Percentiles rank a stretch among this genome's conserved stretches.
Conservation (phyloP, 2,329 filamentous ascomycete species). For the Tolypocladium pustulatum region DNA sequence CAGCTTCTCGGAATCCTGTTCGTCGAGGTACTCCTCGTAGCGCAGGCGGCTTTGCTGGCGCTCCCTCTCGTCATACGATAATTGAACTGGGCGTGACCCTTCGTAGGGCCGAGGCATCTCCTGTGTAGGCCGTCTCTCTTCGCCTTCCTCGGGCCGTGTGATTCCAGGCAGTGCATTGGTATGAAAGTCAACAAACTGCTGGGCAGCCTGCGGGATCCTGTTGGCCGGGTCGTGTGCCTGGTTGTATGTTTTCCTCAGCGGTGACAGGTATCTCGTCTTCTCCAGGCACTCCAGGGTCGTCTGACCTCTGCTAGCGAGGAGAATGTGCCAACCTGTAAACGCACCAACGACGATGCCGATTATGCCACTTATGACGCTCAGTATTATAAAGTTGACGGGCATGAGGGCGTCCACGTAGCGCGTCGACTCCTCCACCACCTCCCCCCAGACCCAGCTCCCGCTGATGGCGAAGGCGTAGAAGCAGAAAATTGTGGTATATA, state of each 20-base stretch:
- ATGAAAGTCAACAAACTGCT: constrained; percentile 72
- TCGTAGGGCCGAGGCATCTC: constrained; percentile 7
- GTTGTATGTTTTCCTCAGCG: constrained; percentile 59
- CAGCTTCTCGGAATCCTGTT: constrained; percentile 76
- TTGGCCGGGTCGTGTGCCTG: constrained; percentile 45
- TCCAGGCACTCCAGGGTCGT: constrained; percentile 96
- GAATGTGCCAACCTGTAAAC: constrained; percentile 88
- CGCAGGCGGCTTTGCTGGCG: constrained; percentile 42
- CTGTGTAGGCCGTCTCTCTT: constrained; percentile 34
- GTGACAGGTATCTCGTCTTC: constrained; percentile 86
- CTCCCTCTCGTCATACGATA: constrained; percentile 46
- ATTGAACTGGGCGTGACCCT: constrained; percentile 28
- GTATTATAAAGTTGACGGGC: constrained; percentile 83
- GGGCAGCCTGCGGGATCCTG: constrained; percentile 42
- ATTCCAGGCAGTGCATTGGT: constrained; percentile 72
- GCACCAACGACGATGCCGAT: constrained; percentile 81
- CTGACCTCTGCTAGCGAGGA: constrained; percentile 66
- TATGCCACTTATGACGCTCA: constrained; percentile 79
- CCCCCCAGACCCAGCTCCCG: constrained; percentile 72
- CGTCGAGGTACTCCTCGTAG: constrained; percentile 70
- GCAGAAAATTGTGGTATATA: constrained; percentile 82
- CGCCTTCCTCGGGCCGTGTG: constrained; percentile 73
- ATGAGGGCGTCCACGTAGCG: constrained; percentile 66
- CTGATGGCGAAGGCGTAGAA: constrained; percentile 71
- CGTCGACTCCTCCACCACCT: constrained; percentile 61